phyloP scores from a whole-genome alignment of 768 basidiomycete species.

The Russula abietina region DNA sequence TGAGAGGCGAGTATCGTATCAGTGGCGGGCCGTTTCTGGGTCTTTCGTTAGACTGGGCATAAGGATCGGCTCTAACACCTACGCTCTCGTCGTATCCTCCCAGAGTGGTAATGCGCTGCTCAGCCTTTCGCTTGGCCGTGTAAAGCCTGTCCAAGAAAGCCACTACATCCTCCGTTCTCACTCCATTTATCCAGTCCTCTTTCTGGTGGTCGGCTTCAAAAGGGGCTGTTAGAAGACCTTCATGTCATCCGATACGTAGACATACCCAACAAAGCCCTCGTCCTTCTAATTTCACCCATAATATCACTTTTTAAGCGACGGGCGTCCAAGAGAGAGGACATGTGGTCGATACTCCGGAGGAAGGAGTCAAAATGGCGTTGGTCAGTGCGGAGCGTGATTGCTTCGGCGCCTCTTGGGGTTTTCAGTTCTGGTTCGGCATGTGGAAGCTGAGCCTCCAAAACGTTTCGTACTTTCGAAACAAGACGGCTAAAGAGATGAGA shows the following conservation, averaged over 20 bases:
- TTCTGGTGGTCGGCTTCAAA: slow-evolving; percentile 72
- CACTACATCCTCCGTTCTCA: slow-evolving; percentile 77
- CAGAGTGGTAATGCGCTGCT: slow-evolving; percentile 75
- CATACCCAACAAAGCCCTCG: slow-evolving; percentile 65
- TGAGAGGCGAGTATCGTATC: slow-evolving; percentile 41
- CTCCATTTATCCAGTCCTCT: slow-evolving; percentile 83
- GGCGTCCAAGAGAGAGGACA: slow-evolving; percentile 82
- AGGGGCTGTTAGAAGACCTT: neutral
- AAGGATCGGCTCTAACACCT: slow-evolving; percentile 25
- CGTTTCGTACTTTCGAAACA: slow-evolving; percentile 82
- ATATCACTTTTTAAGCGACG: slow-evolving; percentile 88
- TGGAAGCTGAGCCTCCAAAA: slow-evolving; percentile 74
- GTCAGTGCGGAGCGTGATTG: slow-evolving; percentile 78
- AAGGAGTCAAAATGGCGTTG: slow-evolving; percentile 86
- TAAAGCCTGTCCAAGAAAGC: slow-evolving; percentile 85
- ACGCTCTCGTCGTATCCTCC: slow-evolving; percentile 67
- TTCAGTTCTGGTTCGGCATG: slow-evolving; percentile 41
- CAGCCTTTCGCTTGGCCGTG: slow-evolving; percentile 81
- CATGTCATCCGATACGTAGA: neutral
- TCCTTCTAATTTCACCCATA: slow-evolving; percentile 82
- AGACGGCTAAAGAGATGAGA: slow-evolving; percentile 48
- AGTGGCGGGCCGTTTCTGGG: slow-evolving; percentile 36
- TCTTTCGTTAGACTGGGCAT: neutral
- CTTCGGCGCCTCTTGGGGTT: slow-evolving; percentile 41
- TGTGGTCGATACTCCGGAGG: slow-evolving; percentile 74